Evolutionary conservation across 306 rosid species (phyloP).

Genomic region (Nissolia schottii): DNA sequence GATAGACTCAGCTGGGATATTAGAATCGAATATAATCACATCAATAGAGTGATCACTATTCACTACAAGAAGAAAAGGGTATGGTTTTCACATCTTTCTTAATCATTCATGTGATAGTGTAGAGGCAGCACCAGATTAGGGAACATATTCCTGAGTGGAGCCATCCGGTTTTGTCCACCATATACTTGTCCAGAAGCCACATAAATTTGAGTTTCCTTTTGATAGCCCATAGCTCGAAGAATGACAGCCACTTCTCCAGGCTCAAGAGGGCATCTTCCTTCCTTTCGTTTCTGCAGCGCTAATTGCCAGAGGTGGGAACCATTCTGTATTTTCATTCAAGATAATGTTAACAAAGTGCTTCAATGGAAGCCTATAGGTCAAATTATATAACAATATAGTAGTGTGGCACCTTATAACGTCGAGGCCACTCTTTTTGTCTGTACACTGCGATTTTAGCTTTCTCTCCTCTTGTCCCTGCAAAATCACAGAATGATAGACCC

Average conservation of each 20-base stretch:
- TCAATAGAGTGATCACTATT: background rate
- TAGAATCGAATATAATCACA: background rate
- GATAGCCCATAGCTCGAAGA: constrained; percentile 98
- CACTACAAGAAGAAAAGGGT: background rate
- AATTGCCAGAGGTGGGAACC: constrained; percentile 99
- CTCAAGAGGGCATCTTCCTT: constrained; percentile 97
- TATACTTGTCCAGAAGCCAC: constrained; percentile 99
- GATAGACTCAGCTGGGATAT: constrained; percentile 6
- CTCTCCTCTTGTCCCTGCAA: constrained; percentile 97
- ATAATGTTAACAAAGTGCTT: constrained; percentile 28
- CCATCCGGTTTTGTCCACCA: constrained; percentile 99
- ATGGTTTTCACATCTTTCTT: constrained; percentile 6
- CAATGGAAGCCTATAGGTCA: too few species aligned
- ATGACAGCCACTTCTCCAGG: constrained; percentile 99
- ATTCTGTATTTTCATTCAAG: constrained; percentile 82
- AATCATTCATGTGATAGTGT: too few species aligned
- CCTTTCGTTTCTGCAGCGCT: constrained; percentile 98
- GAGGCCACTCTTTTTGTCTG: constrained; percentile 95
- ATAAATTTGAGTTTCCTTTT: constrained; percentile 95
- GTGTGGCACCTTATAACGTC: constrained; percentile 83
- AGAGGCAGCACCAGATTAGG: constrained; percentile 68
- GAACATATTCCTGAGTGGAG: constrained; percentile 92
- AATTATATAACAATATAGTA: too few species aligned
- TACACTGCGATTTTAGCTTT: constrained; percentile 91
- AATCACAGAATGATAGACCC: constrained; percentile 95